Evolutionary conservation across 1,139 yeast genomes (phyloP), one percentile per base, ranked within the genome.

Genomic region (Kodamaea sp.): DNA sequence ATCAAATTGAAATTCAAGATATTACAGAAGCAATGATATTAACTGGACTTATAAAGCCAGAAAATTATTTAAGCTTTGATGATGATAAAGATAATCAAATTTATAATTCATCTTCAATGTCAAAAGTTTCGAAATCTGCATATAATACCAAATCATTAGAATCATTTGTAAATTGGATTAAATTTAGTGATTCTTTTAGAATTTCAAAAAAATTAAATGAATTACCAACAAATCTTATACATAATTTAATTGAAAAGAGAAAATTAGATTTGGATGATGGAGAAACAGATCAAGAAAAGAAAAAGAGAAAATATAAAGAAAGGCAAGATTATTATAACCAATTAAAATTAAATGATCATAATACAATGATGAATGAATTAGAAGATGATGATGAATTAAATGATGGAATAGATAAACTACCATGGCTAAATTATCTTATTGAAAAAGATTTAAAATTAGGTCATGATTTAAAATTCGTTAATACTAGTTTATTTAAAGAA

Each of bases 391-490:
- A 64, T 22, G 63, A 63, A n/a, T 36, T 47, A 9, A 42, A 44
- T 22, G 60, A 60, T 34, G 48, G 52, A 15, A 47, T 61, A 27
- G 69, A 63, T 34, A 57, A 60, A 40, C 51, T 70, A 28, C 47
- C 52, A 36, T 71, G 77, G 77, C 54, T 70, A 34, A 63, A 63
- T 39, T 71, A 67, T 45, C 53, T 70, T 45, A 60, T 68, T 8
- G 77, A 71, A 43, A 71, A 71, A 41, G 75, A 71, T 45, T 52
- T 66, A 38, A 67, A 67, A 44, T 57, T 70, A 42, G 75, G 75
- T 7, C 71, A 69, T 39, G 68, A 65, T 46, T 50, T 63, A 45
- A 67, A 67, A 44, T 70, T 63, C 43, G 48, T 61, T 37, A 60
- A 62, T 40, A 64, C 73, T 4, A 52, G 60, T 15, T 54, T 70